Evolutionary conservation across 169 alveolate genomes (phyloP).

Genomic region (Sarcocystis neurona): DNA sequence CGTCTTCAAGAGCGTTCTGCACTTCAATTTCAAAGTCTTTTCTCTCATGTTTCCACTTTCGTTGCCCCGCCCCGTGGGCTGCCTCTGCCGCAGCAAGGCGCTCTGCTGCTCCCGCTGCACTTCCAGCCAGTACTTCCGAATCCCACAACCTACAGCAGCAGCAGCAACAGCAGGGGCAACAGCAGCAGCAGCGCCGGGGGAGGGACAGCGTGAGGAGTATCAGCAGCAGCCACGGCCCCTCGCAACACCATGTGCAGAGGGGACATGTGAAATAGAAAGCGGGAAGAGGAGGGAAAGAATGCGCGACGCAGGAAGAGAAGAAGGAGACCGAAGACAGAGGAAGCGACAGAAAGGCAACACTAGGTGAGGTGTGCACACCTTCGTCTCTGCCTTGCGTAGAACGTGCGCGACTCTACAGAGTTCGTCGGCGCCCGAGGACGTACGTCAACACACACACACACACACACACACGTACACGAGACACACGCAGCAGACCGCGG

Average conservation of each 20-base stretch:
- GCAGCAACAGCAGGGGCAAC: background rate
- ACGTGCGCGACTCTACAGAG: no score
- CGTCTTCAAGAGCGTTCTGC: slow-evolving; percentile 43
- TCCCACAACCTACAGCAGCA: slow-evolving; percentile 1
- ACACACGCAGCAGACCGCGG: background rate
- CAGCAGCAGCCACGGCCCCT: background rate
- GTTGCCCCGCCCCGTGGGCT: background rate
- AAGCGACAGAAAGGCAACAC: no score
- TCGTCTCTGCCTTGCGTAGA: no score
- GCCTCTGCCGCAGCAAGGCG: slow-evolving; percentile 10
- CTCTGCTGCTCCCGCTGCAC: background rate
- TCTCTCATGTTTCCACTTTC: background rate
- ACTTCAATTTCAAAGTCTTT: slow-evolving; percentile 36
- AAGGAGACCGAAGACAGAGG: background rate
- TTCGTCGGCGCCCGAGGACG: background rate
- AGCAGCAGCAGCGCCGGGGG: background rate
- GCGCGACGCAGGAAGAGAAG: background rate
- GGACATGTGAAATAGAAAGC: background rate
- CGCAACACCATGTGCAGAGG: background rate
- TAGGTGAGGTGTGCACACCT: no score
- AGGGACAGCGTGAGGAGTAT: background rate
- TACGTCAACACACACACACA: background rate
- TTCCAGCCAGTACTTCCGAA: background rate
- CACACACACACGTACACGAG: background rate
- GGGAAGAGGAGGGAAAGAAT: background rate